Percentiles rank a stretch among this genome's conserved stretches.
Conservation (phyloP, 208 protist species). For the Leishmania tarentolae region DNA sequence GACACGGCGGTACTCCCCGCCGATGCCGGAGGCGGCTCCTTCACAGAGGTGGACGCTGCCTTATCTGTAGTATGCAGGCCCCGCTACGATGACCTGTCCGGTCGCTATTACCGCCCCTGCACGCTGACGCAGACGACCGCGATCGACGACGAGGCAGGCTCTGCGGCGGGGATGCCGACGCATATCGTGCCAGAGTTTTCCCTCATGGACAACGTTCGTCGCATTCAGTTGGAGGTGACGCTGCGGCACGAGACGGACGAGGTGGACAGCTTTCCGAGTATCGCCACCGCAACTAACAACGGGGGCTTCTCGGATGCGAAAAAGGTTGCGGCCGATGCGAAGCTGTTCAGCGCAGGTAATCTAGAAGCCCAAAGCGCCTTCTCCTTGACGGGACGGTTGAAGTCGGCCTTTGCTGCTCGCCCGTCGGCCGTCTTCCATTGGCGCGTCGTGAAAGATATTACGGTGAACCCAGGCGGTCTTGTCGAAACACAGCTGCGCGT, state of each 20-base stretch:
- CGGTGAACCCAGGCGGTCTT: slow-evolving; percentile 44
- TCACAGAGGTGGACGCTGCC: slow-evolving; percentile 13
- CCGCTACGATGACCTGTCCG: slow-evolving; percentile 38
- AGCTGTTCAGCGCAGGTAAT: not conserved
- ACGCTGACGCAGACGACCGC: not conserved
- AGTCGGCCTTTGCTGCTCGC: not conserved
- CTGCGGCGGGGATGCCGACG: not conserved
- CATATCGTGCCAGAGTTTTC: slow-evolving; percentile 37
- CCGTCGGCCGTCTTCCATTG: slow-evolving; percentile 40
- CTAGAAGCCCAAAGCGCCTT: not conserved
- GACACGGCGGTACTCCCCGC: not conserved
- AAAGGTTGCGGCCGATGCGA: not conserved
- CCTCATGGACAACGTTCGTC: slow-evolving; percentile 51
- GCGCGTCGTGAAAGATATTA: slow-evolving; percentile 40
- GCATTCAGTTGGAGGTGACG: slow-evolving; percentile 38
- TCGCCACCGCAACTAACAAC: not conserved
- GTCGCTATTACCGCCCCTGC: slow-evolving; percentile 51
- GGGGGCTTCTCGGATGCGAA: not conserved
- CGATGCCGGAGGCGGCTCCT: not conserved
- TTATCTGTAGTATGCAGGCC: slow-evolving; percentile 40
- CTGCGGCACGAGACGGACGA: slow-evolving; percentile 33
- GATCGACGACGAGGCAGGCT: not conserved
- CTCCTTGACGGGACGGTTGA: not conserved
- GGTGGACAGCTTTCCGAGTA: not conserved
- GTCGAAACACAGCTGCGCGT: slow-evolving; percentile 50